These are phyloP conservation scores for Puya raimondii DNA, from an alignment of 176 grass and related monocot species.

Conservation along the genomic window DNA sequence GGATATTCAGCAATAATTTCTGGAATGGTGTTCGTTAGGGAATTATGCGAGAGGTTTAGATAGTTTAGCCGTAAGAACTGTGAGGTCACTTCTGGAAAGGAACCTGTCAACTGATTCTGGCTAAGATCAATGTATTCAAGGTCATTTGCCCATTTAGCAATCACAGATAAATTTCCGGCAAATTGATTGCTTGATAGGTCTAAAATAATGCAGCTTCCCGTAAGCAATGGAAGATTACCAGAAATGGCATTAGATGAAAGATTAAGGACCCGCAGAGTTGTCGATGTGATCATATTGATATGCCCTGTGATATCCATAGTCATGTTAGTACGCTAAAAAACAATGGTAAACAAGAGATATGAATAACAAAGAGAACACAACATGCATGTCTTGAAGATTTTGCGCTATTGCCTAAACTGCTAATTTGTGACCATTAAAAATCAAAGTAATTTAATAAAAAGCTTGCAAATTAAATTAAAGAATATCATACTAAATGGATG, in stretches of 20 bases:
- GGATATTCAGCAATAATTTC: slow-evolving; percentile 67
- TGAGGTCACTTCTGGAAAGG: slow-evolving; percentile 60
- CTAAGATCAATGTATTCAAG: slow-evolving; percentile 90
- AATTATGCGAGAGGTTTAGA: slow-evolving; percentile 81
- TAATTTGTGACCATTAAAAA: no score
- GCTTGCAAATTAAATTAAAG: not conserved
- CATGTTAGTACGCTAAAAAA: slow-evolving; percentile 5
- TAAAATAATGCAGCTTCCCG: slow-evolving; percentile 77
- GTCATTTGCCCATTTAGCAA: slow-evolving; percentile 84
- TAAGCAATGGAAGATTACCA: slow-evolving; percentile 77
- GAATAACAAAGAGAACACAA: not conserved
- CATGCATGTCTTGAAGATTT: not conserved
- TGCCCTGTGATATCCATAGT: slow-evolving; percentile 50
- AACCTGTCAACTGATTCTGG: slow-evolving; percentile 62
- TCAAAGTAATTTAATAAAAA: not conserved
- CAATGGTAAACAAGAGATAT: not conserved
- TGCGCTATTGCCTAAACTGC: no score
- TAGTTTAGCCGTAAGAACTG: slow-evolving; percentile 87
- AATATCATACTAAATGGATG: not conserved
- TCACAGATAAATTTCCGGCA: slow-evolving; percentile 63
- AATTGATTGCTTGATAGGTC: slow-evolving; percentile 96
- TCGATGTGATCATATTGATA: slow-evolving; percentile 99
- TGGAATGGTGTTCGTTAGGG: slow-evolving; percentile 48
- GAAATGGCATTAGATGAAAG: slow-evolving; percentile 85
- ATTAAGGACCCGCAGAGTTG: slow-evolving; percentile 75